Evolutionary conservation across 2,329 filamentous ascomycete species (phyloP), one percentile per base, ranked within the genome.

Genomic region (Coniochaeta ligniaria): DNA sequence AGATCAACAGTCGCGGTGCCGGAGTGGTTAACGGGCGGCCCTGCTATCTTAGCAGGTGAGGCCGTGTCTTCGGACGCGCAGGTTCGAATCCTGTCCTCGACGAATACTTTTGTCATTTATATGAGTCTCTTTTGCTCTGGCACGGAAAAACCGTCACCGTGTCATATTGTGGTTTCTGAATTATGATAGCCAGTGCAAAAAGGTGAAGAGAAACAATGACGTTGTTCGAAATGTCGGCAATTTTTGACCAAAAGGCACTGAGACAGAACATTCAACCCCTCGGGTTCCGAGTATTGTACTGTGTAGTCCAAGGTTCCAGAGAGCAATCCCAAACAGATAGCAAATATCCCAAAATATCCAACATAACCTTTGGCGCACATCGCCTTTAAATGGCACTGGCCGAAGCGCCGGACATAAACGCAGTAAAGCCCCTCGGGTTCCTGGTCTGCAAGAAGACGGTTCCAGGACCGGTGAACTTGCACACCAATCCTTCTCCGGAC

Each of bases 381-480:
- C 12, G 0, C 2, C 9, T 38, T 14, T 4, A 60, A 60, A 67
- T 60, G 62, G 63, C 24, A 22, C 22, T 35, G 7, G 24, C 35
- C 50, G 60, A 52, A 28, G 35, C 33, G 31, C 47, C 47, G n/a
- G 47, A 31, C 47, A 52, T 52, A 11, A 52, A 52, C 24, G 47
- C 47, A 6, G 22, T 28, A n/a, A 52, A 52, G 14, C 24, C 24
- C 47, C 47, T 26, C 58, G 92, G 82, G 71, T 97, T 98, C 63
- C 95, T 84, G 1, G 95, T 98, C 75, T 99, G 95, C 68, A 98
- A 81, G 70, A 93, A 97, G 0, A 99, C 84, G 0, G 92, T 96
- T 0, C 95, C 95, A 0, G 95, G 95, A 0, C 90, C 93, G 0
- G 88, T 92, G 66, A 98, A 98, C 71, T 92, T 96, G 79, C 95